Evolutionary conservation across 805 yeast genomes (phyloP), one percentile per base, ranked within the genome.

Genomic region (Candida taoyuanica): DNA sequence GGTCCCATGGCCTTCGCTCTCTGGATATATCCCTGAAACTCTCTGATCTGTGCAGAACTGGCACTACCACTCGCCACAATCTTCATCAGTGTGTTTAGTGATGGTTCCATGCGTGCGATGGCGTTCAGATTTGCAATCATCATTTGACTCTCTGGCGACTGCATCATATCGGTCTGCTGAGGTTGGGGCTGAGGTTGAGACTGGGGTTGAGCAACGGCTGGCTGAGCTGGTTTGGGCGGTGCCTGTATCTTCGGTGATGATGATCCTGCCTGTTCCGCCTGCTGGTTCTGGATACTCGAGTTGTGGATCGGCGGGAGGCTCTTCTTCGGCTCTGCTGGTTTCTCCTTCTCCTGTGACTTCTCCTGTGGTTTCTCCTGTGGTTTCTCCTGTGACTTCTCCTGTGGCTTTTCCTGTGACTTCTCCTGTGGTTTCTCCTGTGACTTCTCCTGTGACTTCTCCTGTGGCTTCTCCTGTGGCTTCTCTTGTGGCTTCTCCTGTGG

Each of bases 21-120:
- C 42, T 76, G 79, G 40, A 91, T 87, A 50, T 84, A 85, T 16
- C 73, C 78, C 58, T 89, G 95, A 58, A 91, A 91, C 32, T 76
- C 78, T 17, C 74, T 65, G 14, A 91, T 82, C 57, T 87, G 91
- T 6, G 72, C 78, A 5, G 76, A 73, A 1, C 78, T 59, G 0
- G 96, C 96, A 17, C 68, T 70, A 5, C 95, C 95, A 39, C 81
- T 73, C 0, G 98, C 97, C 2, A 91, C 96, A 5, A 71, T 73
- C 45, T 81, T 78, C 96, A 91, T 88, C 36, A 91, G 63, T 1
- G 71, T 62, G 46, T 78, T 82, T 34, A 91, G 61, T 5, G 78
- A 70, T 0, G 76, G 70, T 52, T 88, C 94, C 5, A 70, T 68
- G 29, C 82, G 72, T 0, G 97, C 97, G 61, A 91, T 78, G 1